Evolutionary conservation across 208 protist species (phyloP).

Genomic region (Leishmania guyanensis): DNA sequence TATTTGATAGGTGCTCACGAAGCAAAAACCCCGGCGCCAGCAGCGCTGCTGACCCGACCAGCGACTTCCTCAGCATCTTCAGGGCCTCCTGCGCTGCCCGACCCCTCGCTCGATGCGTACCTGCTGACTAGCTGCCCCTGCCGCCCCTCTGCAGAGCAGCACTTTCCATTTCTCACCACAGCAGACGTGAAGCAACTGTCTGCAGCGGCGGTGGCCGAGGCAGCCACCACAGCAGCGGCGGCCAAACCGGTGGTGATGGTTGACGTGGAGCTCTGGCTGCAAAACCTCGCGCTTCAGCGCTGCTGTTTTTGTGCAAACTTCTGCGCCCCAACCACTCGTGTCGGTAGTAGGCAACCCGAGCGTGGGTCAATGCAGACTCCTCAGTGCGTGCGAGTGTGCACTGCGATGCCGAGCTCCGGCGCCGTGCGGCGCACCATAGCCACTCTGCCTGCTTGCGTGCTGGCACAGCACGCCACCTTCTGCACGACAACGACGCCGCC

Average conservation of each 20-base stretch:
- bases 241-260: neutral
- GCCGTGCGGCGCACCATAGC: conserved; percentile 13
- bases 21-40: neutral
- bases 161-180: conserved; percentile 26
- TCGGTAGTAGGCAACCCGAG: neutral
- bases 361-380: neutral
- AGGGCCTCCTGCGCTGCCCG: neutral
- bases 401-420: conserved; percentile 8
- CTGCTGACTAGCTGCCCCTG: conserved; percentile 26
- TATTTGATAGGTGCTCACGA: neutral
- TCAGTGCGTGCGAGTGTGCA: neutral
- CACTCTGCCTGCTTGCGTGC: conserved; percentile 16
- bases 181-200: conserved; percentile 26
- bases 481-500: neutral
- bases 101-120: conserved; percentile 29
- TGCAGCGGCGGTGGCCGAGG: neutral
- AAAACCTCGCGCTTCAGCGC: conserved; percentile 29
- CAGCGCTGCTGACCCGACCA: neutral
- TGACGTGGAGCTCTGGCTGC: conserved; percentile 28
- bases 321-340: neutral
- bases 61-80: neutral
- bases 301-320: conserved; percentile 31
- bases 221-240: neutral
- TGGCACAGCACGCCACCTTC: conserved; percentile 10
- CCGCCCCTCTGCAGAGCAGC: neutral